Evolutionary conservation across 805 yeast species (phyloP).

Genomic region (Wickerhamiella hasegawae): DNA sequence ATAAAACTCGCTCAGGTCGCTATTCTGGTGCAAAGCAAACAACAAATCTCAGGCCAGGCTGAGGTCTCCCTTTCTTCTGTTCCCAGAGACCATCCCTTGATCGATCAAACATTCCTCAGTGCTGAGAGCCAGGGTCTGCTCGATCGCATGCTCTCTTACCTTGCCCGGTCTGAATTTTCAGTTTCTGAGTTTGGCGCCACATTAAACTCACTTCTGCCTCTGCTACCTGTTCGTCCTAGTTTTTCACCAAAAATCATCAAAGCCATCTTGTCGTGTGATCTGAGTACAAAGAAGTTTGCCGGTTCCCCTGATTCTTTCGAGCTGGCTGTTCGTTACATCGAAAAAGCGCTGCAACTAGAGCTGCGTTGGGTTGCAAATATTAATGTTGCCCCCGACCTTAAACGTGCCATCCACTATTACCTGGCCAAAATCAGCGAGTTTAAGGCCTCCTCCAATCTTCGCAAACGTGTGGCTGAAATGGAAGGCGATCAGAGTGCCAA

Average conservation of each 20-base stretch:
- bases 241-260: slow-evolving; percentile 38
- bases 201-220: slow-evolving; percentile 42
- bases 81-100: slow-evolving; percentile 45
- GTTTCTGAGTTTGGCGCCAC: slow-evolving; percentile 50
- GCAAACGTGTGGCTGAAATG: slow-evolving; percentile 20
- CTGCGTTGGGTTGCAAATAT: slow-evolving; percentile 5
- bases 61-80: slow-evolving; percentile 37
- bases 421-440: slow-evolving; percentile 17
- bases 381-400: slow-evolving; percentile 21
- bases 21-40: slow-evolving; percentile 31
- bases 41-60: slow-evolving; percentile 8
- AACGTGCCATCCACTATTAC: slow-evolving; percentile 18
- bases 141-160: slow-evolving; percentile 42
- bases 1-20: slow-evolving; percentile 53
- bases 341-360: slow-evolving; percentile 13
- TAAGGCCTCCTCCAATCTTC: slow-evolving; percentile 17
- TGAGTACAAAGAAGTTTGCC: slow-evolving; percentile 8
- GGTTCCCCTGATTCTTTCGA: slow-evolving; percentile 20
- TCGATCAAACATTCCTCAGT: slow-evolving; percentile 39
- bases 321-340: slow-evolving; percentile 13
- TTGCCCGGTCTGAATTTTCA: slow-evolving; percentile 40
- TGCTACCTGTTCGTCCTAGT: slow-evolving; percentile 52
- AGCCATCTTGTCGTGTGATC: slow-evolving; percentile 43
- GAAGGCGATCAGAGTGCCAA: slow-evolving; percentile 17
- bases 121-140: slow-evolving; percentile 57